A percentile compares a stretch with the other conserved stretches of the same genome.
These are phyloP conservation scores for Phytopythium vexans DNA, from an alignment of 352 stramenopile species.

Conservation along the genomic window DNA sequence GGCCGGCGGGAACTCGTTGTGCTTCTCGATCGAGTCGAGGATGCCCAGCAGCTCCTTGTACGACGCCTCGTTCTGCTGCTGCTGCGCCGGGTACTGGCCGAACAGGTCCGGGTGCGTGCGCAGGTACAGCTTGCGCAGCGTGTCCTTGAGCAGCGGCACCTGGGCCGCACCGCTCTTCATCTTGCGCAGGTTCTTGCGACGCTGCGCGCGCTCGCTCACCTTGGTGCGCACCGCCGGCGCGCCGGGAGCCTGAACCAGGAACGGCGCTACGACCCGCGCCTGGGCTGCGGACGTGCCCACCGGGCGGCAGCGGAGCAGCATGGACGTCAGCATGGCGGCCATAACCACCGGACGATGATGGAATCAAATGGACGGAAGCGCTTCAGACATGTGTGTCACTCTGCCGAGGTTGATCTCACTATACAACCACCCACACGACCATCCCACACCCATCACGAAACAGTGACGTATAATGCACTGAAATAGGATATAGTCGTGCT, in stretches of 20 bases:
- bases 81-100: conserved; percentile 64
- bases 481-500: no score
- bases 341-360: not conserved
- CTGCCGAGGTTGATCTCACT: no score
- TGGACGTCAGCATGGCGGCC: not conserved
- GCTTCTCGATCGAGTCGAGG: conserved; percentile 73
- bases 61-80: conserved; percentile 61
- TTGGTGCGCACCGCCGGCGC: conserved; percentile 50
- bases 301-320: conserved; percentile 4
- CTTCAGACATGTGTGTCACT: not conserved
- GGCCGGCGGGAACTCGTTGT: conserved; percentile 72
- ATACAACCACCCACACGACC: no score
- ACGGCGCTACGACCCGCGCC: conserved; percentile 7
- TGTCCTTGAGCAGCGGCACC: conserved; percentile 70
- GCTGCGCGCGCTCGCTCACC: conserved; percentile 62
- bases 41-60: conserved; percentile 84
- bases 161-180: conserved; percentile 63
- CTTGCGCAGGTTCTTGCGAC: conserved; percentile 76
- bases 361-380: not conserved
- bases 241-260: conserved; percentile 11
- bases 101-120: conserved; percentile 79
- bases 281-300: not conserved
- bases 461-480: no score
- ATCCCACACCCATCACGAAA: no score
- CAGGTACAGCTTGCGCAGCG: conserved; percentile 78